These are phyloP conservation scores for Fusarium algeriense DNA, from an alignment of 2,329 filamentous ascomycete genomes.

Conservation along the genomic window DNA sequence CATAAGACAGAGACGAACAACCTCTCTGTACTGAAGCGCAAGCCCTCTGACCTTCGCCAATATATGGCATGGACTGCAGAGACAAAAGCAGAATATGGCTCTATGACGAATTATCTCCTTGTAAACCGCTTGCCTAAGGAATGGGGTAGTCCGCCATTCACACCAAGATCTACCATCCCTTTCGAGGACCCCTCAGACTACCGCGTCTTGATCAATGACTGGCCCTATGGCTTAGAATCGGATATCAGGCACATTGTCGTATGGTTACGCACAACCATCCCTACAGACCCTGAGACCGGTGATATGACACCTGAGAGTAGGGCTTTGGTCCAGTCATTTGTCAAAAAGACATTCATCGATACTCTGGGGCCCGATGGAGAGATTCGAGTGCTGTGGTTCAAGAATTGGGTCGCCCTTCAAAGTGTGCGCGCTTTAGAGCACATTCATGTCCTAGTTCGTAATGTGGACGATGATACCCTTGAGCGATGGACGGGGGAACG, in stretches of 20 bases:
- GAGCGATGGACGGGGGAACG: conserved; percentile 66
- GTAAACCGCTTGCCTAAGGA: conserved; percentile 73
- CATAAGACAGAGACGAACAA: conserved; percentile 62
- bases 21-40: conserved; percentile 81
- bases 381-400: conserved; percentile 82
- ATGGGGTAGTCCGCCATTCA: conserved; percentile 75
- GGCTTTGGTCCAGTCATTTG: conserved; percentile 74
- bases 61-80: conserved; percentile 83
- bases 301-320: conserved; percentile 78
- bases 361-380: conserved; percentile 63
- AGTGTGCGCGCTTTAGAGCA: conserved; percentile 90
- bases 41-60: conserved; percentile 81
- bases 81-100: conserved; percentile 79
- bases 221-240: conserved; percentile 83
- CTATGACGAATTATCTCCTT: conserved; percentile 83
- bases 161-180: conserved; percentile 61
- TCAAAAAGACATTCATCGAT: conserved; percentile 76
- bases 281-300: conserved; percentile 76
- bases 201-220: conserved; percentile 87
- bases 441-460: conserved; percentile 80
- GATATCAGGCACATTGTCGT: conserved; percentile 86
- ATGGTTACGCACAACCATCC: conserved; percentile 87
- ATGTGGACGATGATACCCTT: conserved; percentile 64
- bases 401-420: conserved; percentile 92
- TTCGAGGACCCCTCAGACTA: conserved; percentile 69